Conservation (phyloP, 805 yeast species). For the Ogataea henricii region DNA sequence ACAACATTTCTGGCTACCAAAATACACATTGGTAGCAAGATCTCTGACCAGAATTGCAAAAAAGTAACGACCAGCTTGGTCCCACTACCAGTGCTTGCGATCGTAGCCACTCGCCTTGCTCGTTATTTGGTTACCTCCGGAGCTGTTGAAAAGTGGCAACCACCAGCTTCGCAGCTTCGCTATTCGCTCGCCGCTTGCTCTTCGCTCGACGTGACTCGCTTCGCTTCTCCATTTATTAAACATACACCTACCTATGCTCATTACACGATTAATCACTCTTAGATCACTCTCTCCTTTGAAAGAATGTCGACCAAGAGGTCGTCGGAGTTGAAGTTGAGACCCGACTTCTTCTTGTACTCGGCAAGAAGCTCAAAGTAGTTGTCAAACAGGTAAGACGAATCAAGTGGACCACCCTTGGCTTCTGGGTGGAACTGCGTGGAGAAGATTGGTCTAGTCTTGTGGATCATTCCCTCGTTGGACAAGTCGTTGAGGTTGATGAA, state of each 20-base stretch:
- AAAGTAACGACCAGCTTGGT: too few relatives aligned
- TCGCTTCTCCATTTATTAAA: too few relatives aligned
- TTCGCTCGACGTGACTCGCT: too few relatives aligned
- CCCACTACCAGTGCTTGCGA: background rate
- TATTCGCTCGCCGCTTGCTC: background rate
- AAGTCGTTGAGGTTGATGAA: slow-evolving; percentile 93
- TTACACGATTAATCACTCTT: slow-evolving; percentile 29
- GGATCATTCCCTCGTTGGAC: slow-evolving; percentile 97
- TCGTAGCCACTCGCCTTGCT: background rate
- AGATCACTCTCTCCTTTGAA: slow-evolving; percentile 64
- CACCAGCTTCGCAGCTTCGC: background rate
- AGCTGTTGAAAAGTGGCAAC: background rate
- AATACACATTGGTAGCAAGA: too few relatives aligned
- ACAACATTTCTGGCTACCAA: too few relatives aligned
- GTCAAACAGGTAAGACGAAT: slow-evolving; percentile 88
- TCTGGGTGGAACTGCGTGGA: slow-evolving; percentile 99
- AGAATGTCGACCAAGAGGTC: slow-evolving; percentile 60
- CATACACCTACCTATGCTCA: background rate
- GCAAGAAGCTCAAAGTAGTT: slow-evolving; percentile 75
- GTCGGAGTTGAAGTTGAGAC: slow-evolving; percentile 44
- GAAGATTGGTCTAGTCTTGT: slow-evolving; percentile 82
- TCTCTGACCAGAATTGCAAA: too few relatives aligned
- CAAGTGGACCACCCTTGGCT: slow-evolving; percentile 98
- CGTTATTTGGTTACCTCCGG: background rate
- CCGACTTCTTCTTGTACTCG: slow-evolving; percentile 49